Evolutionary conservation across 768 basidiomycete species (phyloP).

Genomic region (Phaffia tasmanica): DNA sequence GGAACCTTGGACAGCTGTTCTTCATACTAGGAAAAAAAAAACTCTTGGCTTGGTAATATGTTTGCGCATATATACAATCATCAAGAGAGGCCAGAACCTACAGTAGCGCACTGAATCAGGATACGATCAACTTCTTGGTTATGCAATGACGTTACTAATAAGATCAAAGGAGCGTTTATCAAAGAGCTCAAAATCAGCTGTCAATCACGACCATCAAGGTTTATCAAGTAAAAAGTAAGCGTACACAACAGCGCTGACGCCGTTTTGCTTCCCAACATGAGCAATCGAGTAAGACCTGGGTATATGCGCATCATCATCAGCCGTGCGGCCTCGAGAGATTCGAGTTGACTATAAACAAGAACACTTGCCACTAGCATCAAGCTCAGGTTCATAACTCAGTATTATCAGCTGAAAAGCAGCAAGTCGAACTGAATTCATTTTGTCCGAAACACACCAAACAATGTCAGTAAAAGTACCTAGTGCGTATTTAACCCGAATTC

Average conservation of each 20-base stretch:
- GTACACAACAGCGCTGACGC: constrained; percentile 16
- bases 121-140: not conserved
- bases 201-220: not conserved
- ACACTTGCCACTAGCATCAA: not conserved
- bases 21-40: constrained; percentile 6
- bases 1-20: constrained; percentile 10
- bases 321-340: not conserved
- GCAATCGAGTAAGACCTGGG: constrained; percentile 10
- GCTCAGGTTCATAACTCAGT: not conserved
- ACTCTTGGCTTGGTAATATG: not conserved
- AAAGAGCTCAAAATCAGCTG: too few relatives aligned
- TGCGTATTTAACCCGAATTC: too few relatives aligned
- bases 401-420: constrained; percentile 16
- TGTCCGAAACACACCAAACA: too few relatives aligned
- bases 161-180: not conserved
- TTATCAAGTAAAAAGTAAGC: not conserved
- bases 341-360: not conserved
- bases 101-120: constrained; percentile 10
- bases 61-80: not conserved
- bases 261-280: constrained; percentile 12
- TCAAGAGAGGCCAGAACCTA: not conserved
- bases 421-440: constrained; percentile 1
- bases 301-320: not conserved
- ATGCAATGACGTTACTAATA: not conserved
- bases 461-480: too few relatives aligned